phyloP scores from a whole-genome alignment of 805 yeast species.

The Tanozyma kutaoensis region DNA sequence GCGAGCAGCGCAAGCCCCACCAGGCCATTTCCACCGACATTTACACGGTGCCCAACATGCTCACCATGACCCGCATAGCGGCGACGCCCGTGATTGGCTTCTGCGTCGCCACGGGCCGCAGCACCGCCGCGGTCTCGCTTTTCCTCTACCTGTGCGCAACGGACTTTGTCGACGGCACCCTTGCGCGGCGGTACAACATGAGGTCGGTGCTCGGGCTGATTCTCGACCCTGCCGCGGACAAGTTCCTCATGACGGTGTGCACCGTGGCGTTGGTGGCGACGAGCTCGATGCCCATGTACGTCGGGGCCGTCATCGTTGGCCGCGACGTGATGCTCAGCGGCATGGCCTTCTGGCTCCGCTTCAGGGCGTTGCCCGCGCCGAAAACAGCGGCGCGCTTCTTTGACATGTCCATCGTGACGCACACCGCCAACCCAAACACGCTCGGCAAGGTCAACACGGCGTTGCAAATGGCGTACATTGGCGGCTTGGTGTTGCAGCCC shows the following conservation, averaged over 20 bases:
- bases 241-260: conserved; percentile 74
- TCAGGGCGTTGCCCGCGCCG: conserved; percentile 61
- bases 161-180: conserved; percentile 82
- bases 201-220: conserved; percentile 79
- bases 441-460: conserved; percentile 85
- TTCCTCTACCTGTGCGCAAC: conserved; percentile 83
- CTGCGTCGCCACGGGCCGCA: conserved; percentile 50
- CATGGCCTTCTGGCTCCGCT: conserved; percentile 63
- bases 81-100: conserved; percentile 82
- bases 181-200: conserved; percentile 72
- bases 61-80: conserved; percentile 70
- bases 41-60: conserved; percentile 65
- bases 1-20: not conserved
- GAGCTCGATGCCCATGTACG: conserved; percentile 50
- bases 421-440: conserved; percentile 76
- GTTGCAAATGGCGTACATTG: conserved; percentile 85
- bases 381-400: conserved; percentile 58
- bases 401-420: conserved; percentile 67
- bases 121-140: conserved; percentile 52
- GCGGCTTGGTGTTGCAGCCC: conserved; percentile 24
- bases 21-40: not conserved
- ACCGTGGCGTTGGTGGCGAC: conserved; percentile 64
- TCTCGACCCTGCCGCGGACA: conserved; percentile 93
- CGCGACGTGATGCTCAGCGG: conserved; percentile 66
- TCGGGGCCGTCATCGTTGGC: conserved; percentile 65